Evolutionary conservation across 2,329 filamentous ascomycete species (phyloP), one percentile per base, ranked within the genome.

Genomic region (Trichoderma sp.): DNA sequence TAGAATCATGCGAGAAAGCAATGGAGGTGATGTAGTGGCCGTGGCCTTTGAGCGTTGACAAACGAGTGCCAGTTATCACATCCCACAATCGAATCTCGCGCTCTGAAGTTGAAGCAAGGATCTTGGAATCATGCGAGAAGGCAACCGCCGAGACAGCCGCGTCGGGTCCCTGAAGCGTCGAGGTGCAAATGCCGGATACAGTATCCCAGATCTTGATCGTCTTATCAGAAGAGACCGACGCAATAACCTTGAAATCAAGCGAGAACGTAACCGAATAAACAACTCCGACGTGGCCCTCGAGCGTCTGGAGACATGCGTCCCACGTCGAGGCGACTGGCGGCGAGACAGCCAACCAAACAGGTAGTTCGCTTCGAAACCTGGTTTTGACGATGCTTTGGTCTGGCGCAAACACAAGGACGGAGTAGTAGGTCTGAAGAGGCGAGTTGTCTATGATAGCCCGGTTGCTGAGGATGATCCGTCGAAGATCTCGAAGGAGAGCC

Each of bases 361-460:
- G 51, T 12, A 55, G 7, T 24, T 39, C 51, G 5, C 10, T 9
- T 15, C 19, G 19, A 17, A 44, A 56, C 5, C 21, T 15, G 15
- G 3, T n/a, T 28, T 21, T 43, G 26, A 68, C 60, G 5, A 66
- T 58, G 41, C 66, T 66, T 7, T 34, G 58, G 21, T 58, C 21
- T 17, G 66, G 66, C 2, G 64, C 51, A 44, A 68, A 68, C 3
- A 62, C 7, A 3, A 68, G 41, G 6, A 34, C 61, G 2, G 66
- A 66, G 15, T 51, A 62, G 45, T 68, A 68, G 19, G 65, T 17
- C 34, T 68, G 66, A 7, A 68, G 56, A 7, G 66, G 66, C 14
- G 41, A 26, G 2, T 17, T 28, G 26, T 56, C 39, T 34, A 68
- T 66, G 3, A 52, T 55, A 10, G 48, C 21, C 2, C 24, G 15